Base-by-base conservation (phyloP, 176 grass and related monocot genomes). In the Miscanthus lutarioriparius region DNA sequence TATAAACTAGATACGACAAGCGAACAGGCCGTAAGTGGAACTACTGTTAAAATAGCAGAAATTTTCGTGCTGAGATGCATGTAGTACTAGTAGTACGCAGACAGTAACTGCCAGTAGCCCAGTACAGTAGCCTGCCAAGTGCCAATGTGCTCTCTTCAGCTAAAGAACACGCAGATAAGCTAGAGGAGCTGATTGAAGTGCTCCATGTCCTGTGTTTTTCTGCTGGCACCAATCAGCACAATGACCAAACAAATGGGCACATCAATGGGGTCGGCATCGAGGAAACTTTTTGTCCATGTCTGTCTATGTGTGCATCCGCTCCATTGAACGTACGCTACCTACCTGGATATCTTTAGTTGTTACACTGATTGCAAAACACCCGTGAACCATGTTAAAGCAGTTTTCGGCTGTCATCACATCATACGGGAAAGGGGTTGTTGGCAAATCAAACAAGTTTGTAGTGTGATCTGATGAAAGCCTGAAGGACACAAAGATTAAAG, bases 341-440 rank as follows among this genome's bases (percentile, higher is more conserved):
- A 13, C 22, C 69, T 72, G 66, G 26, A 7, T 48, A 85, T 85
- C 59, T 80, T 84, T 84, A 68, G 70, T 61, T 19, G 84, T 79
- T 79, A 15, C 80, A 53, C 61, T 48, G 68, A 67, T 36, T 83
- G 80, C 80, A 87, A 53, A 64, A 75, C 75, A 79, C 59, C 84
- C 23, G 43, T 84, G 80, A 61, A 15, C 74, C 26, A 4, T 43
- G 30, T 61, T 67, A 74, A 75, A 87, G 17, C 59, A 5, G 44
- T 74, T 36, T 4, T 36, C 10, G 27, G 11, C 45, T 67, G 71
- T 83, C 59, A 38, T 82, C 56, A 44, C 43, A 40, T 77, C 66
- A 30, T 79, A 43, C 19, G 35, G 69, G 56, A 66, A 69, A 38
- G 6, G 11, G 38, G 59, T 67, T 65, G 74, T 36, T 79, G 61